Evolutionary conservation across 352 stramenopile species (phyloP).

Genomic region (Peronospora tabacina): DNA sequence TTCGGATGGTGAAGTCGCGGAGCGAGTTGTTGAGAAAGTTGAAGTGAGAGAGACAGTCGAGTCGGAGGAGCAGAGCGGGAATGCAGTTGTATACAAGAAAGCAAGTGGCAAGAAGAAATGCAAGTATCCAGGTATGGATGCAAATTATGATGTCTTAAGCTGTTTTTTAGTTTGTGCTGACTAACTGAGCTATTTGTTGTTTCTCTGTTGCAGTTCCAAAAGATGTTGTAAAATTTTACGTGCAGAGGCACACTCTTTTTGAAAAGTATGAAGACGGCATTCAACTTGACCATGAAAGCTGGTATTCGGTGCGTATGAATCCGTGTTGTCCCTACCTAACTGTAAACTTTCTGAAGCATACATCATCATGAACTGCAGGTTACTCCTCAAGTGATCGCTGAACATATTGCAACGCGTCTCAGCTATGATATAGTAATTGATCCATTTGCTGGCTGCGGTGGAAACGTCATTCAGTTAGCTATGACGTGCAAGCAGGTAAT

Average conservation of each 20-base stretch:
- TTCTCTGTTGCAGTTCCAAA: conserved; percentile 23
- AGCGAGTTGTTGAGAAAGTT: conserved; percentile 38
- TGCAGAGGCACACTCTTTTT: conserved; percentile 84
- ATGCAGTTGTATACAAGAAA: conserved; percentile 16
- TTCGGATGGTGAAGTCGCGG: conserved; percentile 50
- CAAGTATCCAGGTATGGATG: conserved; percentile 29
- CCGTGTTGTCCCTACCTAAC: neutral
- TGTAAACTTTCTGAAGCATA: conserved; percentile 1
- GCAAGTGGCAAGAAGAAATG: conserved; percentile 18
- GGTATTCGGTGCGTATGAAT: conserved; percentile 70
- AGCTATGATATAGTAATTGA: conserved; percentile 85
- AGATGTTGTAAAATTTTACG: conserved; percentile 85
- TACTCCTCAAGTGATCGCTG: conserved; percentile 86
- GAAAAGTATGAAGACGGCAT: conserved; percentile 89
- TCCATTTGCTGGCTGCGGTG: conserved; percentile 88
- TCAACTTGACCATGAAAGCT: conserved; percentile 88
- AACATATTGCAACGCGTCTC: conserved; percentile 77
- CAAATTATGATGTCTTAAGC: neutral
- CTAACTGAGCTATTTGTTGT: neutral
- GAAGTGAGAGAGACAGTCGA: conserved; percentile 18
- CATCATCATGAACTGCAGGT: conserved; percentile 39
- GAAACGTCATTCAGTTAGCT: conserved; percentile 91
- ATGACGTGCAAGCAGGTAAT: conserved; percentile 85
- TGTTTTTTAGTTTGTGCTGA: neutral
- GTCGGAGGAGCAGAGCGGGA: conserved; percentile 4